Evolutionary conservation across 176 grass and related monocot genomes (phyloP).

Genomic region (Pharus latifolius): DNA sequence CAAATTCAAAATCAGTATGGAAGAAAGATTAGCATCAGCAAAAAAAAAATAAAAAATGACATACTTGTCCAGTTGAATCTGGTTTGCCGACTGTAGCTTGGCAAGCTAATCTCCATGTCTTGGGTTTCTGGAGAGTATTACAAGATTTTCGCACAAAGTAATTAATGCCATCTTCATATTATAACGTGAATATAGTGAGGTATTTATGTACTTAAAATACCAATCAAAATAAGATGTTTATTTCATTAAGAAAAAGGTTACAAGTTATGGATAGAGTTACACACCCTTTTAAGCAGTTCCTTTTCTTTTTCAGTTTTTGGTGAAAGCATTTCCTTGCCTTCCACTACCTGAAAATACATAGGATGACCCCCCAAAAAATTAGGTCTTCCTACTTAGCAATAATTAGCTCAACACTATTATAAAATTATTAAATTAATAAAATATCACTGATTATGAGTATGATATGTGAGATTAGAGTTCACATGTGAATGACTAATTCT

Average conservation of each 20-base stretch:
- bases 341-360: slow-evolving; percentile 38
- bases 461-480: too few relatives aligned
- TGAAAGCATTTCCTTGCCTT: slow-evolving; percentile 74
- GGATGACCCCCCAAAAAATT: neutral
- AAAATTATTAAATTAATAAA: neutral
- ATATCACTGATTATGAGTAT: neutral
- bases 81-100: slow-evolving; percentile 66
- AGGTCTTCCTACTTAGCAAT: too few relatives aligned
- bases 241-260: neutral
- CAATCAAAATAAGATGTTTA: neutral
- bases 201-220: too few relatives aligned
- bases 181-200: too few relatives aligned
- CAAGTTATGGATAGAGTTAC: neutral
- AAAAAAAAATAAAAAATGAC: neutral
- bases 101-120: slow-evolving; percentile 90
- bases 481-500: too few relatives aligned
- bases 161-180: too few relatives aligned
- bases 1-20: neutral
- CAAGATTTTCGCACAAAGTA: neutral
- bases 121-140: slow-evolving; percentile 58
- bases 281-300: slow-evolving; percentile 74
- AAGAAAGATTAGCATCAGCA: neutral
- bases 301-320: slow-evolving; percentile 56
- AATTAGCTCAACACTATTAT: too few relatives aligned
- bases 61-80: slow-evolving; percentile 79